Evolutionary conservation across 352 stramenopile species (phyloP).

Genomic region (Pythium folliculosum): DNA sequence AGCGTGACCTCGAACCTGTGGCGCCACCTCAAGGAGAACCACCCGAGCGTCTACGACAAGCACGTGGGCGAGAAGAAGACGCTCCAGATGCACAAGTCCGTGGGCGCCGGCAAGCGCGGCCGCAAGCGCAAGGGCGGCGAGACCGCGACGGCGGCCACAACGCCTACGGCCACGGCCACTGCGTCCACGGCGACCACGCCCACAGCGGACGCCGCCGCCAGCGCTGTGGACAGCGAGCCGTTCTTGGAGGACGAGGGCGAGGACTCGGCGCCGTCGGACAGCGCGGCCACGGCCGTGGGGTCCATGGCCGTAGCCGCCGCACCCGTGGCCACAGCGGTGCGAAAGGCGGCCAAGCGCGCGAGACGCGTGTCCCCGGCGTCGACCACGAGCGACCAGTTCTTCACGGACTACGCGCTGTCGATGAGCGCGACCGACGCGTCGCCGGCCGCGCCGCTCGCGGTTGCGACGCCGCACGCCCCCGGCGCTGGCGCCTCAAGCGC

Average conservation of each 20-base stretch:
- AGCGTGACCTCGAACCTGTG: constrained; percentile 85
- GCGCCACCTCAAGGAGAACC: constrained; percentile 82
- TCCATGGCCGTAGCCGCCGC: not conserved
- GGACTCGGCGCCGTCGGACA: not conserved
- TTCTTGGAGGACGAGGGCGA: constrained; percentile 26
- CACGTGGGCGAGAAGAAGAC: constrained; percentile 76
- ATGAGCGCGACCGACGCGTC: constrained; percentile 12
- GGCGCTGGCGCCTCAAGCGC: not conserved
- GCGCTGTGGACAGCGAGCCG: constrained; percentile 23
- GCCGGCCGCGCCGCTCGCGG: no score
- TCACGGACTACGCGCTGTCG: constrained; percentile 39
- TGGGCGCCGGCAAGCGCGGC: constrained; percentile 51
- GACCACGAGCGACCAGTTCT: constrained; percentile 33
- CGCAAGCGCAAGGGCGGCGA: constrained; percentile 54
- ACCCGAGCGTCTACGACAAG: constrained; percentile 72
- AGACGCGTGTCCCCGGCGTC: constrained; percentile 20
- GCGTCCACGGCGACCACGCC: not conserved
- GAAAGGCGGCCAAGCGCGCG: constrained; percentile 39
- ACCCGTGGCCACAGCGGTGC: not conserved
- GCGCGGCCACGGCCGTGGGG: no score
- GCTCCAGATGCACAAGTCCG: constrained; percentile 68
- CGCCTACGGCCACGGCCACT: not conserved
- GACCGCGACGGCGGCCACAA: not conserved
- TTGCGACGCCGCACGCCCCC: not conserved
- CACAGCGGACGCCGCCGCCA: not conserved